These are phyloP conservation scores for Pichia sp. DNA, from an alignment of 1,139 yeast species.

Conservation along the genomic window DNA sequence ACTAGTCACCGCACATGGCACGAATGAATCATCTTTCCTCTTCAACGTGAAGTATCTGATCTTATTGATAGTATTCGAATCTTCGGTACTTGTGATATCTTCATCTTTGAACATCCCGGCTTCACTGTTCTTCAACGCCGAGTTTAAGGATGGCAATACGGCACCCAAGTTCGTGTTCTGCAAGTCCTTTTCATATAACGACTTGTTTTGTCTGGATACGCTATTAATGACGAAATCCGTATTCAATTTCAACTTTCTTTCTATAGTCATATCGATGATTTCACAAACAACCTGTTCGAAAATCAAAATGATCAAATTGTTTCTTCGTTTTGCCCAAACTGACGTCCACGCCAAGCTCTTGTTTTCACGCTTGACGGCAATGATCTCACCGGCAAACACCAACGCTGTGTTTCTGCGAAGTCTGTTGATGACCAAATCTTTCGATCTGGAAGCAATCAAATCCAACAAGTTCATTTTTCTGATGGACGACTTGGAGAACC, in stretches of 20 bases:
- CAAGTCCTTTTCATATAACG: slow-evolving; percentile 33
- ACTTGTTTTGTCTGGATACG: slow-evolving; percentile 43
- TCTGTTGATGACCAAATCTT: slow-evolving; percentile 62
- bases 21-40: slow-evolving; percentile 37
- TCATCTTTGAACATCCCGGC: slow-evolving; percentile 13
- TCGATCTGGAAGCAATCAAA: slow-evolving; percentile 70
- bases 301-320: slow-evolving; percentile 73
- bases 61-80: slow-evolving; percentile 46
- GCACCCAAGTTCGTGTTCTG: slow-evolving; percentile 30
- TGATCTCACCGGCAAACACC: slow-evolving; percentile 59
- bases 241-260: slow-evolving; percentile 26
- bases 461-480: slow-evolving; percentile 68
- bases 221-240: slow-evolving; percentile 36
- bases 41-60: slow-evolving; percentile 63
- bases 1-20: slow-evolving; percentile 73
- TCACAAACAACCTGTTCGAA: slow-evolving; percentile 88
- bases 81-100: slow-evolving; percentile 35
- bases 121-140: slow-evolving; percentile 16
- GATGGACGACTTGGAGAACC: slow-evolving; percentile 66
- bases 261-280: slow-evolving; percentile 60
- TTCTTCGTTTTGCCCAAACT: slow-evolving; percentile 81
- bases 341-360: slow-evolving; percentile 69
- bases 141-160: slow-evolving; percentile 31
- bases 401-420: slow-evolving; percentile 43
- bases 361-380: slow-evolving; percentile 51